Conservation (phyloP, 1,284 basidiomycete genomes). For the Puccinia horiana region DNA sequence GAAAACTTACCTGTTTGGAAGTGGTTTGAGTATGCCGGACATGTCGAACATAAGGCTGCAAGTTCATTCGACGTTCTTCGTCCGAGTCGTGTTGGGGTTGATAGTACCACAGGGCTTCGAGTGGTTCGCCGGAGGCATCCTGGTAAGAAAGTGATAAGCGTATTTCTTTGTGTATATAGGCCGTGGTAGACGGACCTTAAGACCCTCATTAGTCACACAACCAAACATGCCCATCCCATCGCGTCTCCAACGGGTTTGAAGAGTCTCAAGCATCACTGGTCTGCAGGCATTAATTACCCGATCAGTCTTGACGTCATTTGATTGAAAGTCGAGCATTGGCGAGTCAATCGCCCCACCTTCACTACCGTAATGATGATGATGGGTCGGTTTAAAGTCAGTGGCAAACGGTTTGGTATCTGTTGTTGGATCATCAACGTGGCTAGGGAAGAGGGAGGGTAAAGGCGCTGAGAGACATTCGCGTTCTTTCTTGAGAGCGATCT, state of each 20-base stretch:
- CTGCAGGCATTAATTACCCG: conserved; percentile 39
- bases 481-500: background rate
- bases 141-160: background rate
- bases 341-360: background rate
- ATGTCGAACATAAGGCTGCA: conserved; percentile 44
- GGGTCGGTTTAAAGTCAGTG: conserved; percentile 13
- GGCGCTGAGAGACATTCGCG: conserved; percentile 38
- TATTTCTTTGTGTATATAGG: conserved; percentile 2
- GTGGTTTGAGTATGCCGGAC: conserved; percentile 44
- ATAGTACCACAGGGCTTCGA: conserved; percentile 49
- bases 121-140: conserved; percentile 47
- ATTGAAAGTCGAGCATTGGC: background rate
- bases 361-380: background rate
- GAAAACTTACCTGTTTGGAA: conserved; percentile 39
- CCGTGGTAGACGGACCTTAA: conserved; percentile 30
- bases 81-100: conserved; percentile 45
- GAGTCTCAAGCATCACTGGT: conserved; percentile 36
- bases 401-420: conserved; percentile 24
- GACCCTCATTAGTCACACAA: conserved; percentile 46
- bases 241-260: conserved; percentile 19
- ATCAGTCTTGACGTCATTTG: conserved; percentile 28
- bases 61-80: conserved; percentile 3
- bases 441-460: background rate
- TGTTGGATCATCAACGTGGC: conserved; percentile 8
- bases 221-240: conserved; percentile 48